Base-by-base conservation (phyloP, 2,329 filamentous ascomycete species). In the Apiospora sp. region DNA sequence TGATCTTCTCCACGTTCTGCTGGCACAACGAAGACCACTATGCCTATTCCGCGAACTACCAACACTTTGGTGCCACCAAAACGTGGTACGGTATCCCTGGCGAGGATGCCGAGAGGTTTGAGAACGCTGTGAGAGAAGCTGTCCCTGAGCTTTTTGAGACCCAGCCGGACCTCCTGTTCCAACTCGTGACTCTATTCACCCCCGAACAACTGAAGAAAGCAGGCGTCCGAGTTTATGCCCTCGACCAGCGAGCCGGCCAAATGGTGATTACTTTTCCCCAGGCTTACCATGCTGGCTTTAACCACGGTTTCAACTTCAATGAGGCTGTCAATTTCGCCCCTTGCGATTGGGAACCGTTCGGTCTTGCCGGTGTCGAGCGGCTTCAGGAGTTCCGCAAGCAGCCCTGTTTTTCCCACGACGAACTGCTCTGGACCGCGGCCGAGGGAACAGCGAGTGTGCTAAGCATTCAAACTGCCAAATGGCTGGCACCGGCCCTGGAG, bases 11-110 rank as follows among this genome's bases (percentile, higher is more conserved):
- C 0, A 98, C 96, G 0, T 99, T 99, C 80, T 99, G 96, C 83
- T 99, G 96, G 96, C 96, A 99, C 81, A 98, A 98, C 75, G 96
- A 99, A 80, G 96, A 99, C 79, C 96, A 99, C 80, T 98, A 98
- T 80, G 93, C 96, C 1, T 99, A 98, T 81, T 99, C 96, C 0
- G 93, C 96, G 70, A 99, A 99, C 77, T 99, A 98, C 78, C 96
- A 99, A 81, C 96, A 99, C 79, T 97, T 99, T 78, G 96, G 96
- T 13, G 95, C 95, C 1, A 99, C 96, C 1, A 99, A 99, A 85
- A 99, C 96, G 0, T 99, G 96, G 96, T 99, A 99, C 78, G 96
- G 96, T 4, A 98, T 99, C 76, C 96, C 96, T 0, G 96, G 93
- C 19, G 93, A 94, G 61, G 96, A 98, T 81, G 94, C 95, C 0